Evolutionary conservation across 371 early-diverging fungal species (phyloP).

Genomic region (Blakeslea trispora): DNA sequence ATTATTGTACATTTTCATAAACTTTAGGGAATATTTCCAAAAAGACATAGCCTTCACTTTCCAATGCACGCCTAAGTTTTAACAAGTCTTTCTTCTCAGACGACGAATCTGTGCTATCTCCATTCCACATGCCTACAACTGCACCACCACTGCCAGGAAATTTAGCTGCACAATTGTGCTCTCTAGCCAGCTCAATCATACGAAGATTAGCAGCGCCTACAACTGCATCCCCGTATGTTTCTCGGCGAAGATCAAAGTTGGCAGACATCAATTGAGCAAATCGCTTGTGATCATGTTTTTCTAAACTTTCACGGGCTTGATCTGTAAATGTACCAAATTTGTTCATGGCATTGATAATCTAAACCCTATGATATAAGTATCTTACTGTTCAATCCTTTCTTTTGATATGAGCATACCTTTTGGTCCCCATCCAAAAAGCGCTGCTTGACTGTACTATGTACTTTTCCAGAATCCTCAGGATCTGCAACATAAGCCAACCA

Average conservation of each 20-base stretch:
- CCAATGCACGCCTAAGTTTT: conserved; percentile 37
- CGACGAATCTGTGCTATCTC: conserved; percentile 10
- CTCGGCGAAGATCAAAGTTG: conserved; percentile 54
- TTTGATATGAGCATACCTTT: conserved; percentile 36
- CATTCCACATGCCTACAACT: conserved; percentile 51
- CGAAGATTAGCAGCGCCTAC: conserved; percentile 48
- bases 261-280: conserved; percentile 52
- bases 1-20: conserved; percentile 4
- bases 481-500: conserved; percentile 64
- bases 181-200: conserved; percentile 51
- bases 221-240: conserved; percentile 49
- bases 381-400: neutral
- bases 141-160: conserved; percentile 61
- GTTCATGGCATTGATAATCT: conserved; percentile 64
- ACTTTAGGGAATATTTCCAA: conserved; percentile 31
- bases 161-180: conserved; percentile 51
- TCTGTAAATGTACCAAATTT: conserved; percentile 54
- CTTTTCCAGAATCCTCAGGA: conserved; percentile 69
- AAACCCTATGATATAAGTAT: neutral
- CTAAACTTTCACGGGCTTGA: conserved; percentile 35
- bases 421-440: conserved; percentile 58
- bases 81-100: conserved; percentile 27
- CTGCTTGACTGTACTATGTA: conserved; percentile 63
- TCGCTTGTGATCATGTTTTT: conserved; percentile 21
- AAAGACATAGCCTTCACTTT: conserved; percentile 50